Percentiles rank a stretch among this genome's conserved stretches.
These are phyloP conservation scores for Puccinia coronata DNA, from an alignment of 1,284 basidiomycete genomes.

Conservation along the genomic window DNA sequence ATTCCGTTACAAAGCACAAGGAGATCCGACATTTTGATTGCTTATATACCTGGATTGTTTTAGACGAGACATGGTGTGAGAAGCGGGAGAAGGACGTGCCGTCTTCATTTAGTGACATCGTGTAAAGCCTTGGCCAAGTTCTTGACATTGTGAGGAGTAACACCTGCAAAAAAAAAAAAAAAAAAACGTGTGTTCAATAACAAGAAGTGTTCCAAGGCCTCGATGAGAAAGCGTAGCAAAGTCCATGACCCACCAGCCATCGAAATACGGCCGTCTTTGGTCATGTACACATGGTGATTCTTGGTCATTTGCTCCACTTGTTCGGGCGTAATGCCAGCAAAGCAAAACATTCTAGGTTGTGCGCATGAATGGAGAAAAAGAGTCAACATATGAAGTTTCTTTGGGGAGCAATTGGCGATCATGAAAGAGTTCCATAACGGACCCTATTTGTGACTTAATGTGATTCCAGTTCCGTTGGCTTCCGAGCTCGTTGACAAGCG, in stretches of 20 bases:
- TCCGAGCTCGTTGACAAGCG: conserved; percentile 57
- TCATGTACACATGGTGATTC: conserved; percentile 60
- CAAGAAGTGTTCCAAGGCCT: background rate
- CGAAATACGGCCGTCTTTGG: conserved; percentile 59
- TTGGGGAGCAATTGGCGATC: conserved; percentile 62
- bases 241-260: conserved; percentile 55
- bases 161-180: conserved; percentile 25
- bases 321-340: conserved; percentile 56
- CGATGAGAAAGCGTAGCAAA: background rate
- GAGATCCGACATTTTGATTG: too few species aligned
- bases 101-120: conserved; percentile 49
- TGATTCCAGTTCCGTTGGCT: conserved; percentile 60
- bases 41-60: too few species aligned
- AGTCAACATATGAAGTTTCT: background rate
- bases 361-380: background rate
- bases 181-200: background rate
- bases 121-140: conserved; percentile 47
- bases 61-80: too few species aligned
- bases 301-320: conserved; percentile 58
- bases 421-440: conserved; percentile 47
- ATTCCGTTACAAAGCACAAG: too few species aligned
- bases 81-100: too few species aligned
- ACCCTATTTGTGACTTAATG: conserved; percentile 60
- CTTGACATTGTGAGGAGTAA: conserved; percentile 48
- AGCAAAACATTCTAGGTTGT: conserved; percentile 39